Percentiles rank a stretch among this genome's conserved stretches.
phyloP scores from a whole-genome alignment of 2,329 filamentous ascomycete species.

The Nigrograna mackinnonii region DNA sequence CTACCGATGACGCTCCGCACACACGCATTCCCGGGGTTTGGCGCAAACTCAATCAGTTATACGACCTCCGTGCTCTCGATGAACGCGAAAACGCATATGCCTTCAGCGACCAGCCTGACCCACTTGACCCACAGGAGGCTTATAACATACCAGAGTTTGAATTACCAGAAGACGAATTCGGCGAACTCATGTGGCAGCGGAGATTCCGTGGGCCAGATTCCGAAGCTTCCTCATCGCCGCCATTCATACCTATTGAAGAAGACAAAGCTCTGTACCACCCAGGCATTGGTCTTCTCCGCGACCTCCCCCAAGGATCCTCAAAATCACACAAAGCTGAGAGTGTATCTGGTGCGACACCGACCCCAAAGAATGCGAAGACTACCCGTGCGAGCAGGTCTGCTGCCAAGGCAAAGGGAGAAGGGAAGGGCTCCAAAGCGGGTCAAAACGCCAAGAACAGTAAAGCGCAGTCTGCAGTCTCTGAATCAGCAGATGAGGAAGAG shows the following conservation, averaged over 20 bases:
- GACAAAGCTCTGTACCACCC: slow-evolving; percentile 35
- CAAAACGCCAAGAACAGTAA: slow-evolving; percentile 30
- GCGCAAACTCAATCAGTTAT: slow-evolving; percentile 81
- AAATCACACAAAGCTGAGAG: slow-evolving; percentile 32
- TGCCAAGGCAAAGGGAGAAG: slow-evolving; percentile 17
- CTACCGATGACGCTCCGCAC: slow-evolving; percentile 71
- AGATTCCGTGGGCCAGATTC: slow-evolving; percentile 36
- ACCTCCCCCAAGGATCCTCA: slow-evolving; percentile 28
- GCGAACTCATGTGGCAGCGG: slow-evolving; percentile 47
- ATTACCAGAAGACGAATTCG: slow-evolving; percentile 48
- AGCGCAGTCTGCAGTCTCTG: slow-evolving; percentile 32
- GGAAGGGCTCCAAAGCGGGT: slow-evolving; percentile 24
- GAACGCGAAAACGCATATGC: slow-evolving; percentile 71
- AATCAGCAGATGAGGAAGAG: slow-evolving; percentile 39
- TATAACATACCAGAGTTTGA: slow-evolving; percentile 42
- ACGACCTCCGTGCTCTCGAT: slow-evolving; percentile 84
- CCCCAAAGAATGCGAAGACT: slow-evolving; percentile 30
- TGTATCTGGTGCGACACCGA: slow-evolving; percentile 29
- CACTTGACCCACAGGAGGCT: slow-evolving; percentile 39
- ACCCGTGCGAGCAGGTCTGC: slow-evolving; percentile 27
- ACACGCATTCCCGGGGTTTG: slow-evolving; percentile 91
- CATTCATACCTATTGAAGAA: slow-evolving; percentile 31
- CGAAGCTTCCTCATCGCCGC: slow-evolving; percentile 30
- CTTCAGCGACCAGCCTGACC: slow-evolving; percentile 61
- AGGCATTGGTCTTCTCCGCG: slow-evolving; percentile 36